A percentile compares a stretch with the other conserved stretches of the same genome.
These are phyloP conservation scores for Porcisia hertigi DNA, from an alignment of 208 protist genomes.

Conservation along the genomic window DNA sequence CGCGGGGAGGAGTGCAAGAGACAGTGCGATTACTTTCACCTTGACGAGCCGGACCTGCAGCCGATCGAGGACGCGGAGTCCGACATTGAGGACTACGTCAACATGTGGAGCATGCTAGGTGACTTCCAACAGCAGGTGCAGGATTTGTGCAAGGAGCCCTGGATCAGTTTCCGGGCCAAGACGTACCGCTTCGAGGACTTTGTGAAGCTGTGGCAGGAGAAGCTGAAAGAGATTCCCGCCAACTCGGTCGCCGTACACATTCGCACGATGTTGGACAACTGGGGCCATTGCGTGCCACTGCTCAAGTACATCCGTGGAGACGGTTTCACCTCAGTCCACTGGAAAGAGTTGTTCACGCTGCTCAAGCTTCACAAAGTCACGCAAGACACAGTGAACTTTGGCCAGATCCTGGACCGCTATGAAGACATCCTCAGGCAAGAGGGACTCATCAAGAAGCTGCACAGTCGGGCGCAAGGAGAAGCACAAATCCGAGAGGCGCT, in stretches of 20 bases:
- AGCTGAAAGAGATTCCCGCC: conserved; percentile 71
- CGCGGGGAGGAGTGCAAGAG: conserved; percentile 68
- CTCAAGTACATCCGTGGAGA: conserved; percentile 96
- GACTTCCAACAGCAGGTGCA: conserved; percentile 88
- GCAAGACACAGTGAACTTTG: conserved; percentile 92
- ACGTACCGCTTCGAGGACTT: conserved; percentile 96
- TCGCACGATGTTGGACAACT: conserved; percentile 85
- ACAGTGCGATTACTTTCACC: conserved; percentile 93
- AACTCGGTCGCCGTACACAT: conserved; percentile 91
- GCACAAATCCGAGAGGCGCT: conserved; percentile 95
- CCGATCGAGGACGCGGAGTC: conserved; percentile 69
- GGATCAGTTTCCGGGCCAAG: conserved; percentile 94
- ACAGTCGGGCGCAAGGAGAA: conserved; percentile 95
- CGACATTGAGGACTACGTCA: conserved; percentile 87
- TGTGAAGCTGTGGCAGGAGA: conserved; percentile 91
- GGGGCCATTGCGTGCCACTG: conserved; percentile 75
- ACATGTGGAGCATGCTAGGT: conserved; percentile 88
- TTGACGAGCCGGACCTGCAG: conserved; percentile 87
- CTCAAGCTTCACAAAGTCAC: conserved; percentile 78
- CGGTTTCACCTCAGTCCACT: conserved; percentile 95
- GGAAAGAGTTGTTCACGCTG: conserved; percentile 92
- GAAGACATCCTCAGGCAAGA: conserved; percentile 79
- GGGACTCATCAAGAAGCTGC: conserved; percentile 91
- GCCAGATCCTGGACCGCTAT: conserved; percentile 87
- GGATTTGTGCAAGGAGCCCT: conserved; percentile 81